Conservation (phyloP, 2,329 filamentous ascomycete species). For the Neofusicoccum ribis region DNA sequence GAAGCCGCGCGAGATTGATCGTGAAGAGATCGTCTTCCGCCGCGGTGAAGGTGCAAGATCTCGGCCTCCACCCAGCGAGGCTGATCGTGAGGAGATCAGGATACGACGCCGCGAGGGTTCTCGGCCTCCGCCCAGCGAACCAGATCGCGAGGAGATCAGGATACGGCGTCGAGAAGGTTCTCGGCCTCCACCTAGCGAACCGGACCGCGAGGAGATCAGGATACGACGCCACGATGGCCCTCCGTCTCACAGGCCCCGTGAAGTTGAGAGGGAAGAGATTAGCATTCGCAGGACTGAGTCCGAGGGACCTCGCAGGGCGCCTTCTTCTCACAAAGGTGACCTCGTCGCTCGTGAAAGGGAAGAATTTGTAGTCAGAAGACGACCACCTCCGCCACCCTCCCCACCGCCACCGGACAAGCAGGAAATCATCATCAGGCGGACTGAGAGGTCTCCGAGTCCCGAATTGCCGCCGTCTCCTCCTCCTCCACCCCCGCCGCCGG, state of each 20-base stretch:
- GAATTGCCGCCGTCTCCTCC: constrained; percentile 50
- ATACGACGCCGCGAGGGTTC: constrained; percentile 44
- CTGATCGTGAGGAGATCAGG: constrained; percentile 49
- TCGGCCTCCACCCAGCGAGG: constrained; percentile 35
- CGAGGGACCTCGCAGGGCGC: constrained; percentile 28
- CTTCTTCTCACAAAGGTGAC: constrained; percentile 36
- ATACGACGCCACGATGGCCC: constrained; percentile 44
- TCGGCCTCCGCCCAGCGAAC: constrained; percentile 35
- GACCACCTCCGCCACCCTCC: constrained; percentile 36
- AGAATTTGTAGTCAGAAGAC: constrained; percentile 42
- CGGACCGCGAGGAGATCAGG: constrained; percentile 49
- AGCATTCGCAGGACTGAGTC: constrained; percentile 37
- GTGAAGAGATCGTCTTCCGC: constrained; percentile 46
- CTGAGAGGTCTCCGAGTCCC: constrained; percentile 49
- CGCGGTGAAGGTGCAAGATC: constrained; percentile 39
- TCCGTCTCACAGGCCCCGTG: constrained; percentile 25
- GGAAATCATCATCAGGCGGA: constrained; percentile 49
- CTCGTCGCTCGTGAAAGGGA: constrained; percentile 42
- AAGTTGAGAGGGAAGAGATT: constrained; percentile 43
- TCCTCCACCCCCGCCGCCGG: constrained; percentile 51
- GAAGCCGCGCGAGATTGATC: constrained; percentile 31
- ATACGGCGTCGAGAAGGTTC: constrained; percentile 44
- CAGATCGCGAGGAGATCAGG: constrained; percentile 49
- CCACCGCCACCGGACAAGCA: constrained; percentile 40
- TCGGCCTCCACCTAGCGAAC: constrained; percentile 35